Evolutionary conservation across 345 rosid species (phyloP).

Genomic region (Murraya paniculata): DNA sequence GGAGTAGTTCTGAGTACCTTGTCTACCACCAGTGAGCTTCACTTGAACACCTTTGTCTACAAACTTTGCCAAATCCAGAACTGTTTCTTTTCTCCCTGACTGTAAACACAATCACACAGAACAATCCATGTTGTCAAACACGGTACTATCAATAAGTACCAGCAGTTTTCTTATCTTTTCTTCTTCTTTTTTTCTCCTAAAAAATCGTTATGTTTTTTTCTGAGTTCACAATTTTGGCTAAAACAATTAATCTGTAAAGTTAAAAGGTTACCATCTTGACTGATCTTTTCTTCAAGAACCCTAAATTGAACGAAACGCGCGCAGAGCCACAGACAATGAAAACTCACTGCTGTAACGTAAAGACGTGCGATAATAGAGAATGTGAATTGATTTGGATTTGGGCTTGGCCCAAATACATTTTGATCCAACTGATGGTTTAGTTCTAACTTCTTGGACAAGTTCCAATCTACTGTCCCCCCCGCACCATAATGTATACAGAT

Average conservation of each 20-base stretch:
- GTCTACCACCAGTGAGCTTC: constrained; percentile 95
- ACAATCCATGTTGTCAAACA: background rate
- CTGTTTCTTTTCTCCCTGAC: constrained; percentile 98
- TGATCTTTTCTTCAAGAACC: constrained; percentile 7
- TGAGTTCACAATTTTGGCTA: background rate
- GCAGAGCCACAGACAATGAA: too few species aligned
- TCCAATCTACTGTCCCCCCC: background rate
- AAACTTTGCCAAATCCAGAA: constrained; percentile 92
- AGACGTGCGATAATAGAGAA: background rate
- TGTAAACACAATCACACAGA: constrained; percentile 18
- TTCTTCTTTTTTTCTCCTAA: too few species aligned
- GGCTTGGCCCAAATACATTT: background rate
- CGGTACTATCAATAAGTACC: background rate
- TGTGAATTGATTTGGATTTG: background rate
- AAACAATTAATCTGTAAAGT: background rate
- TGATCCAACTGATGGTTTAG: background rate
- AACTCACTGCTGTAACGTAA: background rate
- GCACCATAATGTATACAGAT: background rate
- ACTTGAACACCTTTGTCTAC: constrained; percentile 99
- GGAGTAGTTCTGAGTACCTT: constrained; percentile 46
- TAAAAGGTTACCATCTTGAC: constrained; percentile 5
- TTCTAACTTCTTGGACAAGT: too few species aligned
- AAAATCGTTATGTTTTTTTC: too few species aligned
- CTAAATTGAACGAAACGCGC: background rate
- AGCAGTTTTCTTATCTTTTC: too few species aligned